Base-by-base conservation (phyloP, 805 yeast species). In the Wickerhamomyces ciferrii region DNA sequence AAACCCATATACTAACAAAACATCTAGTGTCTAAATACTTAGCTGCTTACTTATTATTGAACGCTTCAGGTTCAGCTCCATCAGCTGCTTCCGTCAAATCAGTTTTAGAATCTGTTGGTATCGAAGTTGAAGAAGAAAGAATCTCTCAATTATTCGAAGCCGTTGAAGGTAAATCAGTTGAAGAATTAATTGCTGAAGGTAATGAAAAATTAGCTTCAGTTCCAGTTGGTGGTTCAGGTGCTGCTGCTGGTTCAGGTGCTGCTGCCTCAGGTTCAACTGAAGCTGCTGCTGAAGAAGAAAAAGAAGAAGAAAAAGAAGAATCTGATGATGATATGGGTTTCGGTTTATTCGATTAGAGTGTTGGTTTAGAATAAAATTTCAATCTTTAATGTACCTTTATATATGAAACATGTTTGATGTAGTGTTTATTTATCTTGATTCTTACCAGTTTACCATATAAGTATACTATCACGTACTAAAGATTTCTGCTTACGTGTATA, bases 11-110 rank as follows among this genome's bases (percentile, higher is more conserved):
- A 56, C 59, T 55, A 54, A 55, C 58, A 48, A 39, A 4, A 7
- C 2, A 3, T 14, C 19, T 39, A 58, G 62, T 59, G 63, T 59
- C 63, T 49, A 94, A 90, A 87, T 92, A 92, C 84, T 86, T 94
- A 79, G 99, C 99, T 78, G 98, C 99, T 76, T 94, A 94, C 83
- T 86, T 94, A 76, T 86, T 92, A 78, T 84, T 94, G 76, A 90
- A 85, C 79, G 90, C 94, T 74, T 96, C 96, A 76, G 99, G 98
- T 73, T 72, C 90, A 71, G 69, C 94, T 66, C 98, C 99, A 76
- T 78, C 96, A 62, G 95, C 96, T 64, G 83, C 86, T 68, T 92
- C 89, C 74, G 81, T 94, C 81, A 77, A 87, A 75, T 66, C 84
- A 62, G 85, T 94, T 67, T 83, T 94, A 70, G 85, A 87, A 70